phyloP scores from a whole-genome alignment of 768 basidiomycete species.

The Auricularia auricula-judae region DNA sequence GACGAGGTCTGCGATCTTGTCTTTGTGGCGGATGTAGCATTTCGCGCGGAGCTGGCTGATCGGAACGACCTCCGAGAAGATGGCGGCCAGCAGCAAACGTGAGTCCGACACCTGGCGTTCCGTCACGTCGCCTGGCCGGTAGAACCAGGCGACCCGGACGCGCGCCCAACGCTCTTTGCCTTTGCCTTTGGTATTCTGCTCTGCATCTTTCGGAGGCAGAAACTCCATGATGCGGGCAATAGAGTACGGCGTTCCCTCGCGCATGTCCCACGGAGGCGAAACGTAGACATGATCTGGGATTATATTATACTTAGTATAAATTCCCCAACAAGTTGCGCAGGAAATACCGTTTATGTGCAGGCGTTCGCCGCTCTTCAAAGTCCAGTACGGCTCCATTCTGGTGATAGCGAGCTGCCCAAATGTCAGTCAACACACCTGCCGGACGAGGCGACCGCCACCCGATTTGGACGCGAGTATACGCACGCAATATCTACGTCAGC shows the following conservation, averaged over 20 bases:
- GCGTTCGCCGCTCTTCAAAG: not conserved
- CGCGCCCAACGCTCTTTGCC: slow-evolving; percentile 65
- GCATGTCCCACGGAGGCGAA: slow-evolving; percentile 82
- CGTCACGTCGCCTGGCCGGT: slow-evolving; percentile 91
- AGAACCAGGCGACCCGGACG: slow-evolving; percentile 91
- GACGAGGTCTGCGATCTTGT: slow-evolving; percentile 87
- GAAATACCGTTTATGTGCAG: not conserved
- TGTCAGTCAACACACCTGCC: not conserved
- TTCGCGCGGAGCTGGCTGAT: slow-evolving; percentile 85
- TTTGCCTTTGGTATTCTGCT: slow-evolving; percentile 38
- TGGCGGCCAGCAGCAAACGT: slow-evolving; percentile 85
- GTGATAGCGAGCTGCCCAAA: not conserved
- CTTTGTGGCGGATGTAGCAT: slow-evolving; percentile 90
- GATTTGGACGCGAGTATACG: not conserved
- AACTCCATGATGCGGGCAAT: slow-evolving; percentile 97
- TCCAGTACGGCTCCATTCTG: not conserved
- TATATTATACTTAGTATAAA: not conserved
- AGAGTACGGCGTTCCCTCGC: slow-evolving; percentile 92
- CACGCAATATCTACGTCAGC: not conserved
- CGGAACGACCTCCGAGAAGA: slow-evolving; percentile 94
- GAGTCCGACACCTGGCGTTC: slow-evolving; percentile 86
- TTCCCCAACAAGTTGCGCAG: not conserved
- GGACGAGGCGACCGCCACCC: not conserved
- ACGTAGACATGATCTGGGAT: slow-evolving; percentile 88
- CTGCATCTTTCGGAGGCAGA: slow-evolving; percentile 63